Percentiles rank a stretch among this genome's conserved stretches.
phyloP scores from a whole-genome alignment of 2,329 filamentous ascomycete genomes.

The Fusarium sp. region DNA sequence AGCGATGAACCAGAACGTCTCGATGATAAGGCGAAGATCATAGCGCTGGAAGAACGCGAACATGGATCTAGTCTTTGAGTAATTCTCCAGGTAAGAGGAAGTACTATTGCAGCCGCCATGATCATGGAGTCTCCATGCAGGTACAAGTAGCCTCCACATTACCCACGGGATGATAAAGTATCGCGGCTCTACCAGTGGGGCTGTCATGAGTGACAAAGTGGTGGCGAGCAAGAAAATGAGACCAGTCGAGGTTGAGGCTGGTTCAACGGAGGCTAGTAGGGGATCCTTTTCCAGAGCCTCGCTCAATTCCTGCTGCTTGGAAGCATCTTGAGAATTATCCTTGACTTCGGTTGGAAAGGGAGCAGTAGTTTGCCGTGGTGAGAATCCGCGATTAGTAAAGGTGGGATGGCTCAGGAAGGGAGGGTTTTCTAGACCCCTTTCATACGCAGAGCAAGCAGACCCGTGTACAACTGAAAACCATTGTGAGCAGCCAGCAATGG shows the following conservation, averaged over 20 bases:
- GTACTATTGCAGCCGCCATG: constrained; percentile 17
- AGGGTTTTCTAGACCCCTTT: not conserved
- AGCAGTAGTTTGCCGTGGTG: constrained; percentile 23
- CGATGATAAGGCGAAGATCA: constrained; percentile 66
- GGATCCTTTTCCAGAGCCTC: constrained; percentile 47
- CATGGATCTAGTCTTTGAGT: constrained; percentile 6
- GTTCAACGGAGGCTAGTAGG: constrained; percentile 47
- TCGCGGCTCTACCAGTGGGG: constrained; percentile 92
- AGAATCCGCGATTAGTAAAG: constrained; percentile 21
- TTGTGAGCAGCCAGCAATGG: constrained; percentile 64
- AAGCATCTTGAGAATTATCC: constrained; percentile 11
- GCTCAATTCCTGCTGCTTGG: constrained; percentile 12
- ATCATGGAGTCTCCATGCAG: constrained; percentile 58
- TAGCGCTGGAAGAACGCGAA: constrained; percentile 41
- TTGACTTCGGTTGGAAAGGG: constrained; percentile 11
- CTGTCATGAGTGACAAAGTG: constrained; percentile 82
- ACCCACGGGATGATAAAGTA: constrained; percentile 98
- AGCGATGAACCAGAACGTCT: constrained; percentile 76
- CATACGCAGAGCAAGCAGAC: constrained; percentile 35
- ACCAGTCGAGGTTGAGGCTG: constrained; percentile 63
- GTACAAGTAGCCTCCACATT: constrained; percentile 87
- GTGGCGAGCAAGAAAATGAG: constrained; percentile 76
- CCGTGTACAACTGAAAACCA: constrained; percentile 34
- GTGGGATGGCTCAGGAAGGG: constrained; percentile 52
- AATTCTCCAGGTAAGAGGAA: constrained; percentile 4